Evolutionary conservation across 1,284 basidiomycete genomes (phyloP), one percentile per base, ranked within the genome.

Genomic region (Cutaneotrichosporon curvatum): DNA sequence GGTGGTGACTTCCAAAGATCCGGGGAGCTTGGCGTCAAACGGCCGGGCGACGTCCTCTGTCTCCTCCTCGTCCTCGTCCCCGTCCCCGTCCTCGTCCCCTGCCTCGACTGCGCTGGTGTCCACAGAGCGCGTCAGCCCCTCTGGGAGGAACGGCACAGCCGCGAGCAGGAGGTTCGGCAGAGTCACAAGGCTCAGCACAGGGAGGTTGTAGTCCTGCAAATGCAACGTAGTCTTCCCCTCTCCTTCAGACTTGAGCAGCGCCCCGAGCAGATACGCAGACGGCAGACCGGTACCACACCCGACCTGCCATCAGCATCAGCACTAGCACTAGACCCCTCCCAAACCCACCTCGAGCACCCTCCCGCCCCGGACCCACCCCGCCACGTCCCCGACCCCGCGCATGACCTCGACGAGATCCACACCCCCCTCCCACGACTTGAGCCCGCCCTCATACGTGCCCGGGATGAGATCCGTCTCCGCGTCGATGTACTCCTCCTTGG

Each of bases 361-460:
- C 55, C 74, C 77, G 0, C 80, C 79, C 55, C 22, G 67, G 53
- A 58, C 52, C 61, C 62, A 65, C 10, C 44, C 48, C 8, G 49
- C 63, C 4, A 63, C 49, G 4, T 35, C 19, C 14, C 14, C 20
- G 20, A 4, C 28, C 25, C 21, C 33, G 32, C 23, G 43, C 53
- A 15, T 25, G 6, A 73, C 65, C 34, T 73, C 76, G 0, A 85
- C 86, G 0, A 98, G 76, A 68, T 97, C 94, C 14, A 92, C 70
- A 31, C 87, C 86, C 54, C 90, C 95, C 68, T 98, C 94, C 94
- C 94, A 98, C 3, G 91, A 96, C 72, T 97, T 97, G 46, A 98
- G 68, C 0, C 94, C 94, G 14, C 94, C 94, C 71, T 97, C 94
- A 62, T 98, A 97, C 0, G 91, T 78, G 0, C 90, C 84, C 1